A percentile compares a stretch with the other conserved stretches of the same genome.
Evolutionary conservation across 805 yeast genomes (phyloP).

Genomic region (Saturnispora ahearnii): DNA sequence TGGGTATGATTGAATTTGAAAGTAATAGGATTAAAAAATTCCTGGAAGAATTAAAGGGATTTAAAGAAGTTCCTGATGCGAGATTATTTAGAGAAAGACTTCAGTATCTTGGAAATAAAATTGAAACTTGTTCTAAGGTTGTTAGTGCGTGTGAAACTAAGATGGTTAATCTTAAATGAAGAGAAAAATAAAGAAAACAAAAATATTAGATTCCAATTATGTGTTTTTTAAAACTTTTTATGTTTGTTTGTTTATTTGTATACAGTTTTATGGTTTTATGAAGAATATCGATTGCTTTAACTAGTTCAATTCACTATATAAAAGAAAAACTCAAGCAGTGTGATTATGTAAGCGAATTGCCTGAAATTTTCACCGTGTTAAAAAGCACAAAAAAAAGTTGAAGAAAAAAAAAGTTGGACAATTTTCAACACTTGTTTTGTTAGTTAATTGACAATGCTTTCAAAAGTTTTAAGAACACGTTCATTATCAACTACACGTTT

Average conservation of each 20-base stretch:
- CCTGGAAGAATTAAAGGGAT: slow-evolving; percentile 63
- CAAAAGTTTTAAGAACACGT: slow-evolving; percentile 1
- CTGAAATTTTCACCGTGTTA: background rate
- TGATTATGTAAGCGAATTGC: background rate
- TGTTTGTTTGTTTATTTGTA: background rate
- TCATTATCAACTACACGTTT: slow-evolving; percentile 1
- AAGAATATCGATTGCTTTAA: background rate
- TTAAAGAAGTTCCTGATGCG: slow-evolving; percentile 42
- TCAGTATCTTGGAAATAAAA: slow-evolving; percentile 57
- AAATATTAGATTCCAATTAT: background rate
- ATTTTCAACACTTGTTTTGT: background rate
- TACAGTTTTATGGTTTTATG: background rate
- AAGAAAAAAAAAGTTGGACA: slow-evolving; percentile 1
- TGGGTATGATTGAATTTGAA: slow-evolving; percentile 48
- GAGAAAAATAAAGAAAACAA: background rate
- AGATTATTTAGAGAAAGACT: slow-evolving; percentile 54
- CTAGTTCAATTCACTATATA: background rate
- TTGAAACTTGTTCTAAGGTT: slow-evolving; percentile 47
- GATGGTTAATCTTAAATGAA: slow-evolving; percentile 14
- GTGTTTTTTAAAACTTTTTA: background rate
- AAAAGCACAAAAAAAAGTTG: background rate
- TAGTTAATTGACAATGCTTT: slow-evolving; percentile 1
- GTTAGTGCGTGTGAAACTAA: slow-evolving; percentile 40
- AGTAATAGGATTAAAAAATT: slow-evolving; percentile 49
- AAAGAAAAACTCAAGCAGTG: background rate